Conservation (phyloP, 179 eudicot genomes). For the Spergularia azorica region DNA sequence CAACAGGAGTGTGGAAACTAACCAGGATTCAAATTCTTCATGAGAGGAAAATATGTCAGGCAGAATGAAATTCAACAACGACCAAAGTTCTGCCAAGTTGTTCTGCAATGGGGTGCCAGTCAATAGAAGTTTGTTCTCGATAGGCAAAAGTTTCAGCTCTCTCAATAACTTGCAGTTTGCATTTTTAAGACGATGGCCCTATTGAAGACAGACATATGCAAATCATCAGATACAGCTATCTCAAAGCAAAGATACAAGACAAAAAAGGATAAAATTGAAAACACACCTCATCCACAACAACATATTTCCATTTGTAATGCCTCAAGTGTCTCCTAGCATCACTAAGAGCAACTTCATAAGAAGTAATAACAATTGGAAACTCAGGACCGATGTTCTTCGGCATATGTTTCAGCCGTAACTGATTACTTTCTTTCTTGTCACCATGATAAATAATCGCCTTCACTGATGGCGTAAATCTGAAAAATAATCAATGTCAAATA, state of each 20-base stretch:
- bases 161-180: slow-evolving; percentile 75
- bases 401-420: slow-evolving; percentile 69
- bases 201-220: slow-evolving; percentile 22
- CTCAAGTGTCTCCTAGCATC: slow-evolving; percentile 68
- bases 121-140: slow-evolving; percentile 90
- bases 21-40: slow-evolving; percentile 98
- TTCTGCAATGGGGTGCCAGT: slow-evolving; percentile 99
- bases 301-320: slow-evolving; percentile 92
- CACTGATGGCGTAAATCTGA: slow-evolving; percentile 83
- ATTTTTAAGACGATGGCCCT: slow-evolving; percentile 98
- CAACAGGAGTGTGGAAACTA: slow-evolving; percentile 9
- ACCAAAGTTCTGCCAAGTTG: slow-evolving; percentile 99
- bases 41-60: slow-evolving; percentile 95
- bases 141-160: slow-evolving; percentile 63
- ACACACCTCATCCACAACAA: slow-evolving; percentile 94
- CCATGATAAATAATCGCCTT: slow-evolving; percentile 92
- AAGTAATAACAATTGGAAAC: slow-evolving; percentile 94
- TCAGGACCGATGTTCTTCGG: slow-evolving; percentile 70
- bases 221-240: slow-evolving; percentile 1
- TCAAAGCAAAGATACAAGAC: not conserved
- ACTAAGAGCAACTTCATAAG: slow-evolving; percentile 84
- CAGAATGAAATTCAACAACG: slow-evolving; percentile 89
- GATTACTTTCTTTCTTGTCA: slow-evolving; percentile 57
- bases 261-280: not conserved
- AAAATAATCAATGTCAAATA: slow-evolving; percentile 20